Base-by-base conservation (phyloP, 306 rosid species). In the Calophaca sinica region DNA sequence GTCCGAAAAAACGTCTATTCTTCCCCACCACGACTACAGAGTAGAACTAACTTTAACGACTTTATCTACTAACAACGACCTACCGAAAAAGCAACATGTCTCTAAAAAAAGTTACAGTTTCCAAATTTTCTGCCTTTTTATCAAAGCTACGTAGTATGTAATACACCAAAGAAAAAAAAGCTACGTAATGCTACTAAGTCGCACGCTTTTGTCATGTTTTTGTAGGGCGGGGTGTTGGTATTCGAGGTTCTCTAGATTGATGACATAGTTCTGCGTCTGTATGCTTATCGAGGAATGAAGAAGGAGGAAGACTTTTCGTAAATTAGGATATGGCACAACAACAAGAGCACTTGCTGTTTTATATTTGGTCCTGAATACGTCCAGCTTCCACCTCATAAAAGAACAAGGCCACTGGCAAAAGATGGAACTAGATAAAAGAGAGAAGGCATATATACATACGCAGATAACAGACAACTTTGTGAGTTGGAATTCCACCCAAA, bases 401-500 rank as follows among this genome's bases (percentile, higher is more conserved):
- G 42, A 79, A 70, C 58, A 3, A 42, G 29, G 49, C 59, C 50
- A 60, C 14, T 60, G 10, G n/a, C 33, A 72, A 67, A 80, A 68
- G 70, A 61, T 62, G 66, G 26, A 32, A 41, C 66, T 31, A 36
- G 44, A 63, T 65, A 59, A 62, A 59, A 29, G 48, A 74, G 26
- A 63, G 15, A 72, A 46, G 39, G 36, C 55, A 51, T 28, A 5
- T 26, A 20, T 20, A 5, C 28, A 74, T 48, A 51, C 32, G 46
- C 52, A 68, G 26, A 58, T 39, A 60, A 83, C 12, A 85, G 86
- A 85, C 84, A 79, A 41, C 66, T 66, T 12, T 73, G 75, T 5
- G 89, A 84, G 79, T 80, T 87, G 96, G 90, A 88, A 70, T 85
- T 85, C 87, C 96, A 90, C 91, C 72, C 32, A 75, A 70, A 51